Conservation (phyloP, 306 rosid genomes). For the Oxytropis ochrocephala region DNA sequence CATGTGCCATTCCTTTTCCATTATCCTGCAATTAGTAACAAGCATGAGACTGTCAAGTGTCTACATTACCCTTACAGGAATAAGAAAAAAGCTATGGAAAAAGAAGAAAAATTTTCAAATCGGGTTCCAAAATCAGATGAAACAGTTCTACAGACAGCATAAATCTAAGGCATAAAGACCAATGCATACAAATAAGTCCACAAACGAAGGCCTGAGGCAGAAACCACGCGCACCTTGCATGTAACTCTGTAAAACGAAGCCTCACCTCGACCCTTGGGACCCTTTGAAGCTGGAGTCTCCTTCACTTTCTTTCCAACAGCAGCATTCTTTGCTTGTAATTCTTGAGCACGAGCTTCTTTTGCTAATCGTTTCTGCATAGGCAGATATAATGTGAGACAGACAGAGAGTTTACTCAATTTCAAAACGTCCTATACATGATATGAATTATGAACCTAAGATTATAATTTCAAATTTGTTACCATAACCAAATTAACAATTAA, state of each 20-base stretch:
- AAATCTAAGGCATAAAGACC: slow-evolving; percentile 5
- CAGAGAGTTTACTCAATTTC: background rate
- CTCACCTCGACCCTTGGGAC: slow-evolving; percentile 75
- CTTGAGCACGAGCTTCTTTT: slow-evolving; percentile 83
- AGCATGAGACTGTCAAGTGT: slow-evolving; percentile 13
- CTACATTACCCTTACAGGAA: background rate
- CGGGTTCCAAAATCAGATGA: slow-evolving; percentile 15
- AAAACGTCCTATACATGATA: background rate
- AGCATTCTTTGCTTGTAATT: slow-evolving; percentile 73
- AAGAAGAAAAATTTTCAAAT: background rate
- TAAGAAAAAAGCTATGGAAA: slow-evolving; percentile 7
- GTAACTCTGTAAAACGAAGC: slow-evolving; percentile 92
- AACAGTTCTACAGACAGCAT: background rate
- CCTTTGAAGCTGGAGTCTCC: slow-evolving; percentile 60
- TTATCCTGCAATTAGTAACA: slow-evolving; percentile 60
- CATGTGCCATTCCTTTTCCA: slow-evolving; percentile 97
- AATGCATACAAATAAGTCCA: background rate
- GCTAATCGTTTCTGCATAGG: slow-evolving; percentile 65
- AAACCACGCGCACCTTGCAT: slow-evolving; percentile 60
- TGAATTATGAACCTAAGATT: background rate
- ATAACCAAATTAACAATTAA: background rate
- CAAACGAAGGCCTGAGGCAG: slow-evolving; percentile 21
- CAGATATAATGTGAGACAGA: slow-evolving; percentile 15
- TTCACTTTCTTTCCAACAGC: slow-evolving; percentile 74
- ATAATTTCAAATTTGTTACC: background rate